Conservation (phyloP, 2,329 filamentous ascomycete genomes). For the Apiospora kogelbergensis region DNA sequence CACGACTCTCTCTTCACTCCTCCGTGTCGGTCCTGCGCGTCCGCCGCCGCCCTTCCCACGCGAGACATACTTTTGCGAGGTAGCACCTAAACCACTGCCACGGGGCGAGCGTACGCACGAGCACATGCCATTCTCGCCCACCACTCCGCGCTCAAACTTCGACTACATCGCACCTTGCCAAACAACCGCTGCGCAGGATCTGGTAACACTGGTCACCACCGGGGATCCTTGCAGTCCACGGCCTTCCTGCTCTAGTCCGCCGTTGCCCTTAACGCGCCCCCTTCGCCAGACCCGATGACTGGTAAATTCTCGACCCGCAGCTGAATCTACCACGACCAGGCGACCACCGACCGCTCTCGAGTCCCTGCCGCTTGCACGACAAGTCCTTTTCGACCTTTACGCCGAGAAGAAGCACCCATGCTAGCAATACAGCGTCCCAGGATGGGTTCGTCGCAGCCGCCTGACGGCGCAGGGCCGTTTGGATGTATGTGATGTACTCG, state of each 20-base stretch:
- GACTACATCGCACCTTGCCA: conserved; percentile 5
- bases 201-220: neutral
- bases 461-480: conserved; percentile 60
- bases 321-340: neutral
- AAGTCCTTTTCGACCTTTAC: neutral
- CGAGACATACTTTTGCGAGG: conserved; percentile 6
- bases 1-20: neutral
- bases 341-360: neutral
- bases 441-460: conserved; percentile 60
- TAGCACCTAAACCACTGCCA: conserved; percentile 7
- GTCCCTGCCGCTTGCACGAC: neutral
- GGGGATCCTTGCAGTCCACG: neutral
- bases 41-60: neutral
- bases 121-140: neutral
- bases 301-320: neutral
- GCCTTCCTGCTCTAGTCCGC: neutral
- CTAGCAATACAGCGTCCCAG: conserved; percentile 55
- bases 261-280: neutral
- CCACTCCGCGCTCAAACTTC: neutral
- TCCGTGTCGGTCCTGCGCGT: neutral
- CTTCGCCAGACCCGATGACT: neutral
- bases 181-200: conserved; percentile 2
- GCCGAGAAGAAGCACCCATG: conserved; percentile 45
- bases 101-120: conserved; percentile 8
- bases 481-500: conserved; percentile 55